These are phyloP conservation scores for Olyra latifolia DNA, from an alignment of 176 grass and related monocot genomes.

Conservation along the genomic window DNA sequence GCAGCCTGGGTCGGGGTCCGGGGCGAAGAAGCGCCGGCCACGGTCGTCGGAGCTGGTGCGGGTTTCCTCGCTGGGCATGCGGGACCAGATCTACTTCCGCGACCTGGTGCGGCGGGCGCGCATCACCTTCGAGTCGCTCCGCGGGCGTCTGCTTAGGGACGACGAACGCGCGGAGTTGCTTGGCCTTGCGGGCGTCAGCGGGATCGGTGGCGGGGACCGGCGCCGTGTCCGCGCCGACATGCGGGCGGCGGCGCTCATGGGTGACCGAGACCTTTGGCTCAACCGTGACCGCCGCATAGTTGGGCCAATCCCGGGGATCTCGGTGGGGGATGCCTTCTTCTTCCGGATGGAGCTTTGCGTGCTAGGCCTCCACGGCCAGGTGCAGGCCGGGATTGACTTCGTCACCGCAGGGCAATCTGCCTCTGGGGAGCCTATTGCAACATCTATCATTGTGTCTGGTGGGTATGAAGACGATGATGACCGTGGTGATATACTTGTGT, in stretches of 20 bases:
- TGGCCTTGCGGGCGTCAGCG: constrained; percentile 34
- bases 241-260: constrained; percentile 74
- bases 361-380: constrained; percentile 88
- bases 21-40: constrained; percentile 66
- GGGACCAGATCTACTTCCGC: constrained; percentile 92
- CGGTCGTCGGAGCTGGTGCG: constrained; percentile 93
- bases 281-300: constrained; percentile 92
- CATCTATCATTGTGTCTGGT: constrained; percentile 91
- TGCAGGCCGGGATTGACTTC: constrained; percentile 92
- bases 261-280: constrained; percentile 76
- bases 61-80: constrained; percentile 64
- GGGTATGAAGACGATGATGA: constrained; percentile 99
- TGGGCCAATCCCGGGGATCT: constrained; percentile 76
- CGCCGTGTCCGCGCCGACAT: constrained; percentile 68
- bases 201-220: constrained; percentile 30
- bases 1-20: constrained; percentile 39
- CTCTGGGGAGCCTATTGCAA: constrained; percentile 87
- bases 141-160: constrained; percentile 54
- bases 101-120: constrained; percentile 80
- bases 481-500: constrained; percentile 76
- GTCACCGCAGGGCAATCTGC: constrained; percentile 52
- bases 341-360: constrained; percentile 91
- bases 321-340: constrained; percentile 87
- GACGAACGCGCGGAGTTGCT: constrained; percentile 59
- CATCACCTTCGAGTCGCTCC: constrained; percentile 91